phyloP scores from a whole-genome alignment of 164 flowering plant genomes.

The Saururus chinensis region DNA sequence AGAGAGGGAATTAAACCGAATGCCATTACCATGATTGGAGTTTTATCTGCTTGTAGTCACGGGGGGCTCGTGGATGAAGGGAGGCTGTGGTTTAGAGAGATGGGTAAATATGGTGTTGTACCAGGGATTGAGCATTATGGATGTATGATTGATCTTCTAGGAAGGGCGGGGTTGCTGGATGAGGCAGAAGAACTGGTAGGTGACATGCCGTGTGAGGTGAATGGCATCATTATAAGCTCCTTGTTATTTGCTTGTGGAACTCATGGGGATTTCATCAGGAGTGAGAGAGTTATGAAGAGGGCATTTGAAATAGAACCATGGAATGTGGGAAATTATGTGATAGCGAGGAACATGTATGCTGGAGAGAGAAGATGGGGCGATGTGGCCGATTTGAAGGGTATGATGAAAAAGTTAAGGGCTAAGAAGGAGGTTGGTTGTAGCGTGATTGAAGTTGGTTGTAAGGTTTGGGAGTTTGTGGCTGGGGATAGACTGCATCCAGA shows the following conservation, averaged over 20 bases:
- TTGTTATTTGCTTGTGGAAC: constrained; percentile 54
- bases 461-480: constrained; percentile 49
- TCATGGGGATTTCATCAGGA: constrained; percentile 37
- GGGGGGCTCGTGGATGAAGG: constrained; percentile 77
- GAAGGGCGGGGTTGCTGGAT: constrained; percentile 66
- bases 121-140: constrained; percentile 71
- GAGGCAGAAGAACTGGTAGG: constrained; percentile 61
- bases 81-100: constrained; percentile 46
- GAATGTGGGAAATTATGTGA: constrained; percentile 56
- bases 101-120: constrained; percentile 32
- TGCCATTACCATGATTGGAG: constrained; percentile 56
- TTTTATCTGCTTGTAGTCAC: constrained; percentile 74
- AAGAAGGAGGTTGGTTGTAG: constrained; percentile 69
- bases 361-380: constrained; percentile 61
- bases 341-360: constrained; percentile 66
- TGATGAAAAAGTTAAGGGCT: constrained; percentile 42
- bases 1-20: constrained; percentile 36
- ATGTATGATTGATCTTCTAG: constrained; percentile 64
- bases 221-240: constrained; percentile 64
- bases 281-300: constrained; percentile 36
- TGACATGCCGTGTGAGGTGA: constrained; percentile 53
- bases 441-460: constrained; percentile 40
- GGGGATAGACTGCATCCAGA: constrained; percentile 45
- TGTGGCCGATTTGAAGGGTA: constrained; percentile 37
- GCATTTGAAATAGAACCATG: constrained; percentile 31